Percentiles rank a stretch among this genome's conserved stretches.
These are phyloP conservation scores for Phlyctochytrium planicorne DNA, from an alignment of 192 early-diverging fungal species.

Conservation along the genomic window DNA sequence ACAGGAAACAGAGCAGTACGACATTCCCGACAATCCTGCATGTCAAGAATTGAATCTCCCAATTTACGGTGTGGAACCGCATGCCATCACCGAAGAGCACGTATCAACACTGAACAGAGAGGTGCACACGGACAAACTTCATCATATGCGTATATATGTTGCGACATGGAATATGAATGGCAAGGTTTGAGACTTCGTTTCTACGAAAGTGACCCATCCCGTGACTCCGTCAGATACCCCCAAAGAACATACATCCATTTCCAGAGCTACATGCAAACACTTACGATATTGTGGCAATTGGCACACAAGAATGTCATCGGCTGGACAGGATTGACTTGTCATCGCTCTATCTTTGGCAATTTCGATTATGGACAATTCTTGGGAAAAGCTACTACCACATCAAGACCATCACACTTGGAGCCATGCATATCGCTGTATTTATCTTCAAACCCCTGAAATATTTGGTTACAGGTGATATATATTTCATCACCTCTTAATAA, in stretches of 20 bases:
- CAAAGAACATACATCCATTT: neutral
- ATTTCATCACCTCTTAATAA: neutral
- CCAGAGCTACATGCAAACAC: neutral
- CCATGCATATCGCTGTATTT: neutral
- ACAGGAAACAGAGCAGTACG: too few relatives aligned
- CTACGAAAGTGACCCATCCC: neutral
- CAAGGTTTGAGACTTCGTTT: slow-evolving; percentile 26
- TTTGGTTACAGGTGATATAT: neutral
- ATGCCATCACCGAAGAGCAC: too few relatives aligned
- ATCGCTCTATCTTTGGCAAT: neutral
- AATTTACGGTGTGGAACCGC: too few relatives aligned
- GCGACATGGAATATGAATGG: slow-evolving; percentile 96
- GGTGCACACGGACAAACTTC: too few relatives aligned
- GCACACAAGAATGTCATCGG: neutral
- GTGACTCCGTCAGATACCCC: neutral
- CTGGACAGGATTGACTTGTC: neutral
- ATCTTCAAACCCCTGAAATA: neutral
- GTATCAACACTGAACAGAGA: too few relatives aligned
- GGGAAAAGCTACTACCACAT: neutral
- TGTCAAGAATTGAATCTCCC: too few relatives aligned
- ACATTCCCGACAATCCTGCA: too few relatives aligned
- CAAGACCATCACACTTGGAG: neutral
- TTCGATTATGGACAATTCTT: neutral
- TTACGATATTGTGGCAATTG: neutral
- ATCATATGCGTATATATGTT: slow-evolving; percentile 56